Base-by-base conservation (phyloP, 2,329 filamentous ascomycete genomes). In the Beauveria sp. region DNA sequence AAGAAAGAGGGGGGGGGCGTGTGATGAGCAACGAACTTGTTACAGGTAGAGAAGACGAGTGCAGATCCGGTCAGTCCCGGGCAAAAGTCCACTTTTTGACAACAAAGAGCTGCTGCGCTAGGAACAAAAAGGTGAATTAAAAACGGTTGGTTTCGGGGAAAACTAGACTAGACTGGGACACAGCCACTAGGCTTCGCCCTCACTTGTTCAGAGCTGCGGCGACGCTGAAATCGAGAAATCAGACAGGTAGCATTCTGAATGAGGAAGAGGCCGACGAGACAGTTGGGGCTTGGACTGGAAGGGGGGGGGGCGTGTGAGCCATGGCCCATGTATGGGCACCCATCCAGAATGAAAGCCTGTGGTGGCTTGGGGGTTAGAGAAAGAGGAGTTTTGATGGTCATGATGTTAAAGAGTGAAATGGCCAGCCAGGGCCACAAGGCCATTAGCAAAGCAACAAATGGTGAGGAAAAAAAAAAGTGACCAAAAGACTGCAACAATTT, bases 11-110 rank as follows among this genome's bases (percentile, higher is more conserved):
- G 24, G n/a, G n/a, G 24, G 34, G 47, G 34, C 10, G 37, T 41
- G 46, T 26, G 22, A 34, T 5, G 24, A 51, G 46, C 6, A 30
- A 51, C 16, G 43, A 44, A 26, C n/a, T 47, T 20, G 22, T 20
- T 47, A 51, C 18, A 34, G n/a, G n/a, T 34, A 22, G 6, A 30
- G 26, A 34, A 40, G 30, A 52, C 37, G 37, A 52, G 7, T 24
- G 58, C 51, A 61, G 58, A 61, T 61, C 59, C 59, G 59, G 59
- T 61, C 59, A n/a, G 44, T 61, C 51, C 59, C 59, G 59, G 59
- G 44, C 52, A 30, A 22, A 55, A 41, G 43, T 41, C 52, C 58
- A 55, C 58, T 52, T 51, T 54, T 54, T 48, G 28, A 24, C 53
- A 41, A n/a, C 18, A 34, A 46, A 51, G n/a, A 40, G 16, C 28